Percentiles rank a stretch among this genome's conserved stretches.
phyloP scores from a whole-genome alignment of 352 stramenopile species.

The Phytopythium kandeliae region DNA sequence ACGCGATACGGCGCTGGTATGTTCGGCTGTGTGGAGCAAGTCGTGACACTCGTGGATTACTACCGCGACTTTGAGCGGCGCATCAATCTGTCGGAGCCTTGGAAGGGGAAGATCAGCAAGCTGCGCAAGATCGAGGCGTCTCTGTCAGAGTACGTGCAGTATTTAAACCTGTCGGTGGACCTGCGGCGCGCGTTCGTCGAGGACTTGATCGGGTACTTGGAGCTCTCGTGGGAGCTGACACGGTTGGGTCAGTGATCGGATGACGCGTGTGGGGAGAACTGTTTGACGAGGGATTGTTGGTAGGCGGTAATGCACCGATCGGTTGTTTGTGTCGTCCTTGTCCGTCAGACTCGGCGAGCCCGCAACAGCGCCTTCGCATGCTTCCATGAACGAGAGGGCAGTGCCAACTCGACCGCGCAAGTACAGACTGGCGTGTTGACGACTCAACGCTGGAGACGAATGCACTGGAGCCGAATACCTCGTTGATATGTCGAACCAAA shows the following conservation, averaged over 20 bases:
- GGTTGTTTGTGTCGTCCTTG: neutral
- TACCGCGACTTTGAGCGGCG: constrained; percentile 75
- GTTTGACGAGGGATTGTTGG: neutral
- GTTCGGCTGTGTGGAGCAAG: constrained; percentile 60
- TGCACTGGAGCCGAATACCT: no score
- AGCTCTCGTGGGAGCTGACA: constrained; percentile 21
- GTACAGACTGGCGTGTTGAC: no score
- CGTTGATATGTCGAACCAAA: no score
- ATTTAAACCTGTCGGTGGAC: constrained; percentile 46
- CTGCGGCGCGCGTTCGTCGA: constrained; percentile 58
- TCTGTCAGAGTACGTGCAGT: constrained; percentile 58
- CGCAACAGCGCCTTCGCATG: no score
- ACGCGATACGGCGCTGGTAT: constrained; percentile 59
- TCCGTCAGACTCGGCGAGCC: no score
- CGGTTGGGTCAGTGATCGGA: neutral
- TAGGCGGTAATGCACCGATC: neutral
- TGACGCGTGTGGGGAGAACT: neutral
- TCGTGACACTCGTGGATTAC: constrained; percentile 78
- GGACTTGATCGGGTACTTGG: constrained; percentile 31
- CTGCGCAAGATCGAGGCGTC: constrained; percentile 71
- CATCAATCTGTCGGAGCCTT: constrained; percentile 61
- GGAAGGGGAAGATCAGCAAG: constrained; percentile 64
- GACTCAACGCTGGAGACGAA: no score
- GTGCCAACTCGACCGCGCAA: no score
- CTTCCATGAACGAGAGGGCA: no score